Evolutionary conservation across 148 eudicot species (phyloP), one percentile per base, ranked within the genome.

Genomic region (Agrostemma githago): DNA sequence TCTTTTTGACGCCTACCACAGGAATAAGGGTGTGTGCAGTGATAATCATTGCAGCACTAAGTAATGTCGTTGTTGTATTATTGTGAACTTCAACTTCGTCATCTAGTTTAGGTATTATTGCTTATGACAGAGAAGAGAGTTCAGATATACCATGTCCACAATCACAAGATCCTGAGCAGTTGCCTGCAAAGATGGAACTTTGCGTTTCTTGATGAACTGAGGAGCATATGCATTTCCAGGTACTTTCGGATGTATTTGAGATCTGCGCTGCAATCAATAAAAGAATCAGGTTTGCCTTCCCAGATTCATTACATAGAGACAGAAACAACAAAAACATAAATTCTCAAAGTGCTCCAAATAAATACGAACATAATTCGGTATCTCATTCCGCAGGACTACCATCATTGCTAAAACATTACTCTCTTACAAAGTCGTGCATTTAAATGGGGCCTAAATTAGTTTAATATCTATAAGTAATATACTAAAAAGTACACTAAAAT

Each of bases 151-250:
- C 95, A 51, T 82, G 83, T 74, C 79, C 82, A 81, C 98, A 94
- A 80, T 83, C 81, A 81, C 98, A 94, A 76, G 97, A 87, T 58
- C 84, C 65, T 41, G 92, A 86, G 80, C 97, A 91, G 77, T 86
- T 87, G 72, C 83, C 60, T 70, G 77, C 79, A 75, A 61, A 62
- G 66, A 81, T 58, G 76, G 80, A 81, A 71, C 75, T 76, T 70
- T 78, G 80, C 67, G 82, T 89, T 73, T 72, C 79, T 76, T 78
- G 75, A 74, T 67, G 64, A 21, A 83, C 82, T 34, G 88, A 66
- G 62, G 84, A 85, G 82, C 98, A 94, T 20, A 79, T 62, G 77
- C 98, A 94, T 20, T 86, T 85, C 96, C 94, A 94, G 68, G 72
- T 83, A 79, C 57, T 57, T 40, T 56, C 83, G 62, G 89, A 77